phyloP scores from a whole-genome alignment of 1,284 basidiomycete species.

The Ustilago bromivora region DNA sequence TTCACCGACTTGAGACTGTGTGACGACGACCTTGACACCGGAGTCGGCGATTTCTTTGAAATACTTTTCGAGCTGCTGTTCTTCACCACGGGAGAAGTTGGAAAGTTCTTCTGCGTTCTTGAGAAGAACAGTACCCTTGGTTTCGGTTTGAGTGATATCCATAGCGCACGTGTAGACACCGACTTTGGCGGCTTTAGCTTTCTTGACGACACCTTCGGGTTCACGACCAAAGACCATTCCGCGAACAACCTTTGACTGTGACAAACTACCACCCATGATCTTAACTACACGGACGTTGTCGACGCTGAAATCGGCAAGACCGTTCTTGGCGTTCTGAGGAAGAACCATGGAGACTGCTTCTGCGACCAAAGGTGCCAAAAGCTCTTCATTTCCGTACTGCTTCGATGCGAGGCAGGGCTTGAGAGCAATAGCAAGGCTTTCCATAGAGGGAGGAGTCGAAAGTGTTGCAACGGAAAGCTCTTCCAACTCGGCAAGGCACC shows the following conservation, averaged over 20 bases:
- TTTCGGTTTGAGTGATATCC: conserved; percentile 96
- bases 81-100: conserved; percentile 92
- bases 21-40: conserved; percentile 92
- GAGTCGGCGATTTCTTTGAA: conserved; percentile 96
- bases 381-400: conserved; percentile 93
- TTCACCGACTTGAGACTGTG: conserved; percentile 91
- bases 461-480: conserved; percentile 72
- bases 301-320: conserved; percentile 72
- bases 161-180: conserved; percentile 93
- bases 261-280: conserved; percentile 92
- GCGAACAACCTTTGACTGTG: conserved; percentile 86
- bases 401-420: conserved; percentile 95
- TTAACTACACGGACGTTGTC: conserved; percentile 99
- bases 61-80: conserved; percentile 73
- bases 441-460: conserved; percentile 81
- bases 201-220: conserved; percentile 86
- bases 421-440: conserved; percentile 83
- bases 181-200: conserved; percentile 73
- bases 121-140: conserved; percentile 96
- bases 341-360: conserved; percentile 78
- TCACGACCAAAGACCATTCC: conserved; percentile 99
- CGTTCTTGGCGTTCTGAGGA: conserved; percentile 71
- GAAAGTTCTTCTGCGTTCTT: conserved; percentile 94
- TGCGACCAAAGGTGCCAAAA: conserved; percentile 85
- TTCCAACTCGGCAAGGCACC: conserved; percentile 88